phyloP scores from a whole-genome alignment of 2,329 filamentous ascomycete species.

The Ophiostoma quercus region DNA sequence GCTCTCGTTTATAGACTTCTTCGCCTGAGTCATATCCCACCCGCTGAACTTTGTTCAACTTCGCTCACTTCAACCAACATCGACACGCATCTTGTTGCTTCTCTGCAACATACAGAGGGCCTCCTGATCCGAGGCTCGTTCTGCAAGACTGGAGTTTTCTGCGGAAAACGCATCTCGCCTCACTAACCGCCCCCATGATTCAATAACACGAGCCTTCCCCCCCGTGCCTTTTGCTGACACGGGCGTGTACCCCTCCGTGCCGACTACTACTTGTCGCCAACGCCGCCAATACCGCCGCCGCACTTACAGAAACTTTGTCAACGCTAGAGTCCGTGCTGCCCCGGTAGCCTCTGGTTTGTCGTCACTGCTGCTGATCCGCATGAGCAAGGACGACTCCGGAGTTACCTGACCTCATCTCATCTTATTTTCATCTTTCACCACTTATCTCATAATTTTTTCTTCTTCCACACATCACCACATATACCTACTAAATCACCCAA shows the following conservation, averaged over 20 bases:
- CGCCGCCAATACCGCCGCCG: not conserved
- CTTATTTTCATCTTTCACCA: not conserved
- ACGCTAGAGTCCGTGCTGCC: slow-evolving; percentile 20
- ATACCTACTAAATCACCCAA: slow-evolving; percentile 6
- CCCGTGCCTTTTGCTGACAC: slow-evolving; percentile 17
- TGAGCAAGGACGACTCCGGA: slow-evolving; percentile 39
- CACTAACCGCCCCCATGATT: slow-evolving; percentile 35
- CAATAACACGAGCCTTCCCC: slow-evolving; percentile 40
- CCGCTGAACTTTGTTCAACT: not conserved
- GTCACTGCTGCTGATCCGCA: slow-evolving; percentile 28
- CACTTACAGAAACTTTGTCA: not conserved
- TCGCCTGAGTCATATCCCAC: not conserved
- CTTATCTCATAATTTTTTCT: not conserved
- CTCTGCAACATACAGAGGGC: slow-evolving; percentile 1
- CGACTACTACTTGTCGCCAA: not conserved
- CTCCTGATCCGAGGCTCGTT: slow-evolving; percentile 13
- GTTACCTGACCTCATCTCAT: slow-evolving; percentile 29
- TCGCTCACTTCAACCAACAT: not conserved
- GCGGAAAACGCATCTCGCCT: slow-evolving; percentile 9
- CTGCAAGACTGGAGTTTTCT: slow-evolving; percentile 24
- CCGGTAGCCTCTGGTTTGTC: slow-evolving; percentile 30
- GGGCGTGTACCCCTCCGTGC: slow-evolving; percentile 10
- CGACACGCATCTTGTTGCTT: not conserved
- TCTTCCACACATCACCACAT: not conserved
- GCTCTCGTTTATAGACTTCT: not conserved